Evolutionary conservation across 148 eudicot species (phyloP).

Genomic region (Heliosperma pusillum): DNA sequence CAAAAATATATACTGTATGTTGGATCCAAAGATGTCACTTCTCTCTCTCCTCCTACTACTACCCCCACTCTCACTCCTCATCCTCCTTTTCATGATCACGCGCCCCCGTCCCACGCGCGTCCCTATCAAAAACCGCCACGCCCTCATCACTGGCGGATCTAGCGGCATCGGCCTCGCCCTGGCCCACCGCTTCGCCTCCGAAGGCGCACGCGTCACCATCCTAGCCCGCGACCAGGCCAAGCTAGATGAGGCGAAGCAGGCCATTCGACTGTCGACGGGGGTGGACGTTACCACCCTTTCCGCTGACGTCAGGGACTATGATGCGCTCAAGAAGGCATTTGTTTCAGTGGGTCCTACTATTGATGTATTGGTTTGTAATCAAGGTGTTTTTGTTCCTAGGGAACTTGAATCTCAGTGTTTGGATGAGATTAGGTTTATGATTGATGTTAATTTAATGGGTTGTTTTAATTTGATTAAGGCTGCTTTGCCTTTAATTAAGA

Average conservation of each 20-base stretch:
- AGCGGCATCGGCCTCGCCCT: slow-evolving; percentile 94
- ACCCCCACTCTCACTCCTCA: slow-evolving; percentile 31
- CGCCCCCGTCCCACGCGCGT: slow-evolving; percentile 52
- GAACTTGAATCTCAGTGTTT: slow-evolving; percentile 51
- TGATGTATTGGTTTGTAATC: slow-evolving; percentile 80
- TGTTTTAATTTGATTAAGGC: slow-evolving; percentile 70
- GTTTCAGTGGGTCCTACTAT: slow-evolving; percentile 46
- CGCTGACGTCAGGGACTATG: slow-evolving; percentile 75
- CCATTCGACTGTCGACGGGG: slow-evolving; percentile 66
- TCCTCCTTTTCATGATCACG: slow-evolving; percentile 33
- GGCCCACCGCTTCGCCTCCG: slow-evolving; percentile 55
- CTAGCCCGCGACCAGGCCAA: slow-evolving; percentile 51
- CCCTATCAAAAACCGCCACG: slow-evolving; percentile 83
- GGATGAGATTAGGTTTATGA: slow-evolving; percentile 65
- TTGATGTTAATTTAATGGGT: slow-evolving; percentile 80
- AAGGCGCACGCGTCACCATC: slow-evolving; percentile 73
- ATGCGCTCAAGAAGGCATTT: slow-evolving; percentile 50
- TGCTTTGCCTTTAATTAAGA: slow-evolving; percentile 64
- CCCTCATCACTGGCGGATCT: slow-evolving; percentile 94
- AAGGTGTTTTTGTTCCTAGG: slow-evolving; percentile 61
- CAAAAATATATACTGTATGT: no score
- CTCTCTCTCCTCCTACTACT: slow-evolving; percentile 37
- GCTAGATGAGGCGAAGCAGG: slow-evolving; percentile 54
- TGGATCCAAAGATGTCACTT: slow-evolving; percentile 27
- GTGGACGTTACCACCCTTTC: slow-evolving; percentile 52